A percentile compares a stretch with the other conserved stretches of the same genome.
Conservation (phyloP, 148 eudicot genomes). For the Rhododendron simsii region DNA sequence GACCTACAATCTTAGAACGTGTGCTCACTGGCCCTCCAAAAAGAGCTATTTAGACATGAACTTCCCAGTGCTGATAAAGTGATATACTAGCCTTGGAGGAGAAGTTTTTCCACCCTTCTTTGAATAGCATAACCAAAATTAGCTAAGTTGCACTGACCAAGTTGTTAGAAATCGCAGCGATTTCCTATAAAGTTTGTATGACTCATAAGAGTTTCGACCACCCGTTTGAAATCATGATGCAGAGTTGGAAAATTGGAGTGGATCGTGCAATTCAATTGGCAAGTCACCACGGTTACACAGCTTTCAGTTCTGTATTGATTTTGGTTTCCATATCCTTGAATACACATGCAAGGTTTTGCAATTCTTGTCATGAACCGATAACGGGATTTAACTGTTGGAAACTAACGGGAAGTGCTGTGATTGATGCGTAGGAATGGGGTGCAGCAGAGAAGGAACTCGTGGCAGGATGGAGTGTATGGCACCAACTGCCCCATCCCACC, state of each 20-base stretch:
- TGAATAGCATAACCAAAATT: not conserved
- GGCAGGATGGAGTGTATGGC: conserved; percentile 69
- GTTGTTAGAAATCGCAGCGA: not conserved
- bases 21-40: not conserved
- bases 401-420: not conserved
- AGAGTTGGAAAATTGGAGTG: not conserved
- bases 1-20: not conserved
- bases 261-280: not conserved
- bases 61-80: not conserved
- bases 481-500: conserved; percentile 75
- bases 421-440: conserved; percentile 52
- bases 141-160: not conserved
- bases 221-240: not conserved
- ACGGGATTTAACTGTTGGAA: not conserved
- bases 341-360: not conserved
- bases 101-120: not conserved
- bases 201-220: not conserved
- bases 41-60: not conserved
- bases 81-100: not conserved
- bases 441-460: conserved; percentile 62
- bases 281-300: not conserved
- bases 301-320: not conserved
- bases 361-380: not conserved
- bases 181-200: not conserved
- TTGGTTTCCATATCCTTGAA: not conserved